Evolutionary conservation across 805 yeast species (phyloP), one percentile per base, ranked within the genome.

Genomic region (Metschnikowia vanudenii): DNA sequence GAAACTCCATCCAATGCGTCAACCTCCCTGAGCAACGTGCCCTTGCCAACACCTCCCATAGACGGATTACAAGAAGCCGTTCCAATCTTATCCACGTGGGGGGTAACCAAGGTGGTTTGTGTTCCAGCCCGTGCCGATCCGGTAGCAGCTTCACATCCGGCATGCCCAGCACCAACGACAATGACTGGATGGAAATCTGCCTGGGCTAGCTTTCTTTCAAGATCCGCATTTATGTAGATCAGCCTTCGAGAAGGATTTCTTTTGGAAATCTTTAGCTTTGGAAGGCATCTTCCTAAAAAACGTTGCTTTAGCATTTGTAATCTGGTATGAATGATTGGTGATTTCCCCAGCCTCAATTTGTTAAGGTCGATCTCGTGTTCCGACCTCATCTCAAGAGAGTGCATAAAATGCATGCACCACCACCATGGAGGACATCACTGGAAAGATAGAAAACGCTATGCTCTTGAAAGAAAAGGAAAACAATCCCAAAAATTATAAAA

Each of bases 21-120:
- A 12, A 94, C 89, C 67, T 94, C 99, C 54, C 88, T 78, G 32
- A 94, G 69, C 35, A 94, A 69, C 0, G 96, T 92, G 13, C 99
- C 99, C 61, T 94, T 94, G 1, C 99, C 99, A 45, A 94, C 91
- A 51, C 99, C 99, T 31, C 99, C 99, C 85, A 90, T 88, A 36
- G 88, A 90, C 9, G 99, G 99, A 62, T 94, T 94, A 64, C 99
- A 94, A 1, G 97, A 89, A 17, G 97, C 94, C 0, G 95, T 86
- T 0, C 99, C 99, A 12, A 94, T 82, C 59, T 88, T 87, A 24
- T 73, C 62, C 29, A 81, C 59, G 38, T 74, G 77, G 1, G 96
- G 98, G 0, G 99, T 91, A 1, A 94, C 73, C 22, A 94, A 70
- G 2, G 83, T 70, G 0, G 96, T 85, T 3, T 60, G 50, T 1